Evolutionary conservation across 306 rosid species (phyloP).

Genomic region (Vigna nakashimae): DNA sequence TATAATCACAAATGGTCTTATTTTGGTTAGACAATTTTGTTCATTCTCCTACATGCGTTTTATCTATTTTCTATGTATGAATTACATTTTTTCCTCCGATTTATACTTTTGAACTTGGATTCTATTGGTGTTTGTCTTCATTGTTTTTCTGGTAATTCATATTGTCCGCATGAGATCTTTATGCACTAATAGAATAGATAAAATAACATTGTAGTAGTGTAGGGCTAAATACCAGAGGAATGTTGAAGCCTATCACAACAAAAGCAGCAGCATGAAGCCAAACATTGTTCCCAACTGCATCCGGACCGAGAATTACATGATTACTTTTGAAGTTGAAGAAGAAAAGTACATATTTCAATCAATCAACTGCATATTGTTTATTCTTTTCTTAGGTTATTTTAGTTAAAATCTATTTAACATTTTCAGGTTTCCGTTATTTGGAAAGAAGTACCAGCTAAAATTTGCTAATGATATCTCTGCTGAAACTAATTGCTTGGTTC

Average conservation of each 20-base stretch:
- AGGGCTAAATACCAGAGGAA: constrained; percentile 99
- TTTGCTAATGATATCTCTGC: constrained; percentile 76
- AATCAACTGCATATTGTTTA: constrained; percentile 32
- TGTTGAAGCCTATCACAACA: constrained; percentile 97
- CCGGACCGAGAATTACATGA: constrained; percentile 94
- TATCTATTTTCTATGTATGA: background rate
- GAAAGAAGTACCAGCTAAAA: constrained; percentile 93
- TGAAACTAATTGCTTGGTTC: constrained; percentile 93
- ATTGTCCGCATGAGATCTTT: constrained; percentile 32
- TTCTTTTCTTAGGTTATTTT: constrained; percentile 37
- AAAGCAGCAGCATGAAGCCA: constrained; percentile 86
- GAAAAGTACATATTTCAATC: constrained; percentile 71
- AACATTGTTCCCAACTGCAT: constrained; percentile 98
- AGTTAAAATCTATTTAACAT: constrained; percentile 36
- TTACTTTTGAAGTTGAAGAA: constrained; percentile 96
- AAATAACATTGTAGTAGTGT: constrained; percentile 39
- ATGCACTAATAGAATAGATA: background rate
- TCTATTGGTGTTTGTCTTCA: constrained; percentile 30
- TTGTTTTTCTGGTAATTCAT: constrained; percentile 4
- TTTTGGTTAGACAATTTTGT: constrained; percentile 19
- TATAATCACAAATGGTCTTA: constrained; percentile 24
- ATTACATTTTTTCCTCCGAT: constrained; percentile 2
- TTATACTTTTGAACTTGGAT: constrained; percentile 28
- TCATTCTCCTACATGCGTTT: constrained; percentile 13
- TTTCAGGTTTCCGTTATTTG: constrained; percentile 94